Percentiles rank a stretch among this genome's conserved stretches.
These are phyloP conservation scores for Acanthamoeba sp. DNA, from an alignment of 208 protist species.

Conservation along the genomic window DNA sequence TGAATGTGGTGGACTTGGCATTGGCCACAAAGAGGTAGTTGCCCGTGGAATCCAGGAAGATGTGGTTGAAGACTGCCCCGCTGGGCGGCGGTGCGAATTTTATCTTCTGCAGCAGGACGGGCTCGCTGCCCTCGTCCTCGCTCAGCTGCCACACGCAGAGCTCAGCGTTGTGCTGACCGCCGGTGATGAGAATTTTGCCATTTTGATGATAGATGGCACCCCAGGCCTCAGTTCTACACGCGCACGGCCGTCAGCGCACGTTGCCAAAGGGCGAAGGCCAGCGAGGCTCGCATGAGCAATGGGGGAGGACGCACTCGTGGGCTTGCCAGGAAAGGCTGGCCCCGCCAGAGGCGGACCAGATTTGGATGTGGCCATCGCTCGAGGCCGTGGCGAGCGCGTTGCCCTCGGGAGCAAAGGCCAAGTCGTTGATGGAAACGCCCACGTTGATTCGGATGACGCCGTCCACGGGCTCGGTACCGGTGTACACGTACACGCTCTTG, in stretches of 20 bases:
- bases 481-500: background rate
- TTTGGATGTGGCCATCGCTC: conserved; percentile 43
- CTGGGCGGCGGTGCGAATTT: conserved; percentile 23
- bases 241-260: background rate
- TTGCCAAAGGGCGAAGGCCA: no score
- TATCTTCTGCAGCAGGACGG: conserved; percentile 10
- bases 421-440: conserved; percentile 42
- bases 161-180: conserved; percentile 55
- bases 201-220: background rate
- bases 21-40: conserved; percentile 67
- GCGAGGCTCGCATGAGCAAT: background rate
- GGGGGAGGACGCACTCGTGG: background rate
- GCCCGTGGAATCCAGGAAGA: conserved; percentile 39
- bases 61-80: conserved; percentile 39
- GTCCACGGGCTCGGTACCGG: background rate
- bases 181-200: conserved; percentile 9
- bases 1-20: conserved; percentile 28
- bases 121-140: background rate
- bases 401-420: conserved; percentile 31
- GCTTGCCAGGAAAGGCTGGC: conserved; percentile 43
- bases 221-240: conserved; percentile 1
- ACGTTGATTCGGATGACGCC: conserved; percentile 29
- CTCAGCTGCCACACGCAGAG: conserved; percentile 4
- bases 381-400: conserved; percentile 21
- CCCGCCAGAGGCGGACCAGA: background rate